Conservation (phyloP, 169 alveolate genomes). For the Plasmodium vinckei region DNA sequence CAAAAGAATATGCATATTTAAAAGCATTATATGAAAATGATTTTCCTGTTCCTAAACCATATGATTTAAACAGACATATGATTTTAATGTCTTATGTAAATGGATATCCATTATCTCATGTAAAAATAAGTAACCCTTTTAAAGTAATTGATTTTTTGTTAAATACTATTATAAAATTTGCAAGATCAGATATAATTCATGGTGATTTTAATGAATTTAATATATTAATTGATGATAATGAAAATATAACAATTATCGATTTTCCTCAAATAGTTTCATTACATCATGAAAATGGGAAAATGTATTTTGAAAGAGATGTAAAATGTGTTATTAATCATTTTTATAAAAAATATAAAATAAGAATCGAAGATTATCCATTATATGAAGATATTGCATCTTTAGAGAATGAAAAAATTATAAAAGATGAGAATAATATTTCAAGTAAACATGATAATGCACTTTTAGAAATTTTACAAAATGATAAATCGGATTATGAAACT, state of each 20-base stretch:
- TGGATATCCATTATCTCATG: conserved; percentile 94
- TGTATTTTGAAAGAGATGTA: conserved; percentile 95
- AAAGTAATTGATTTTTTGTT: conserved; percentile 2
- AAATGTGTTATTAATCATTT: conserved; percentile 93
- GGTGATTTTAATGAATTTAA: conserved; percentile 99
- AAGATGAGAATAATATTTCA: conserved; percentile 13
- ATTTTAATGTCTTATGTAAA: conserved; percentile 97
- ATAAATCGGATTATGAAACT: conserved; percentile 46
- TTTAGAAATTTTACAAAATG: conserved; percentile 32
- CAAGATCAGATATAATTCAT: conserved; percentile 97
- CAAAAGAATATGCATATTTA: conserved; percentile 97
- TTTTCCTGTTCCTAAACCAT: conserved; percentile 97
- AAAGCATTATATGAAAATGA: conserved; percentile 95
- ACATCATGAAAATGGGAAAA: conserved; percentile 95
- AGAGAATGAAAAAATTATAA: conserved; percentile 14
- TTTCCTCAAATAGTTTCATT: conserved; percentile 98
- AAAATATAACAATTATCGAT: conserved; percentile 93
- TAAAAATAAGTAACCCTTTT: conserved; percentile 78
- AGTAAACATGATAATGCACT: conserved; percentile 13
- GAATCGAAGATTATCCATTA: conserved; percentile 92
- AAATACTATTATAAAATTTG: conserved; percentile 89
- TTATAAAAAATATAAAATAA: conserved; percentile 91
- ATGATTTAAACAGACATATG: conserved; percentile 97
- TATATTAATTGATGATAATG: conserved; percentile 92
- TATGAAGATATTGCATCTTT: conserved; percentile 74